A percentile compares a stretch with the other conserved stretches of the same genome.
Evolutionary conservation across 495 filamentous ascomycete species (phyloP).

Genomic region (Penicillium daleae): DNA sequence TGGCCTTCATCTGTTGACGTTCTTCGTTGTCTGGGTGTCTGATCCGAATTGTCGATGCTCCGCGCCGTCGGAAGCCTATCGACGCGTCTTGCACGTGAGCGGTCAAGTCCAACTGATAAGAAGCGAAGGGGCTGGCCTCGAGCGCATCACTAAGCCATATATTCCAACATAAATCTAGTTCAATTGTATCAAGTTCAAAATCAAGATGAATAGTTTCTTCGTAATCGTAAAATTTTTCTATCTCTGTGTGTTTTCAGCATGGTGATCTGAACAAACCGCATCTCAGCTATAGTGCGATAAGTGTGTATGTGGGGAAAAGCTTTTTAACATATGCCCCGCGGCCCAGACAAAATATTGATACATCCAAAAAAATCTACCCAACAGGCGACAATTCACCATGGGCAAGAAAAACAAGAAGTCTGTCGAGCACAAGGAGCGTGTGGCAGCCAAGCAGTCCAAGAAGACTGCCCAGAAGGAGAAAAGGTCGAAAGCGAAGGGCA

Average conservation of each 20-base stretch:
- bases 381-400: constrained; percentile 36
- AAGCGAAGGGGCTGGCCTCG: neutral
- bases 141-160: neutral
- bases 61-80: constrained; percentile 25
- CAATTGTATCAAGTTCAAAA: neutral
- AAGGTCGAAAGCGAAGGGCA: constrained; percentile 62
- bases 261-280: neutral
- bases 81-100: constrained; percentile 39
- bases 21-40: neutral
- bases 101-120: constrained; percentile 24
- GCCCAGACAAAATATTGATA: constrained; percentile 15
- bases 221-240: neutral
- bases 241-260: neutral
- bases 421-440: constrained; percentile 58
- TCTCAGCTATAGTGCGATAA: neutral
- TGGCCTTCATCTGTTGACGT: constrained; percentile 26
- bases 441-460: constrained; percentile 57
- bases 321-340: constrained; percentile 39
- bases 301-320: constrained; percentile 26
- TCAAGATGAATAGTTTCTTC: neutral
- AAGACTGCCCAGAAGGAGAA: constrained; percentile 79
- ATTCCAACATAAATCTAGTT: neutral
- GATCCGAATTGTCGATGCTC: neutral
- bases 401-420: constrained; percentile 59
- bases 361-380: constrained; percentile 12